Evolutionary conservation across 192 early-diverging fungal genomes (phyloP), one percentile per base, ranked within the genome.

Genomic region (Gryganskiella cystojenkinii): DNA sequence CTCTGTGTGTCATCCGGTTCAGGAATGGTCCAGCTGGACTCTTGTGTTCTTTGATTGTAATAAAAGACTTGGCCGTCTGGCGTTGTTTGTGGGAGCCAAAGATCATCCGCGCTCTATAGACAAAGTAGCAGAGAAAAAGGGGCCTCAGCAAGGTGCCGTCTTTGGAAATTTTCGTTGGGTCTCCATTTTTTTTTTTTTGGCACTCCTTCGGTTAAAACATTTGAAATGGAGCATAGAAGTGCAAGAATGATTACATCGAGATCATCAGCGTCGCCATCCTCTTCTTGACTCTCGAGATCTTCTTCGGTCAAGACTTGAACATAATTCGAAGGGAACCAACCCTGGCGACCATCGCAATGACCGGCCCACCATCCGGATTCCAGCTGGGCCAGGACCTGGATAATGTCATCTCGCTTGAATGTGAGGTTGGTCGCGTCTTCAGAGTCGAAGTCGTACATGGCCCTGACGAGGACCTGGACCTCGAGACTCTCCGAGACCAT

Each of bases 321-420:
- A 72, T 90, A 92, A 80, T 92, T 92, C 24, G 89, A 90, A 4
- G 92, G 92, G 71, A 93, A 93, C 89, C 92, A 88, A 31, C 95
- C 95, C 55, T 92, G 85, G 53, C 85, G 75, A 34, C 82, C 88
- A 44, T 79, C 82, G 74, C 85, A 88, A 43, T 89, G 68, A 14
- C 95, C 95, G 67, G 93, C 92, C 95, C 95, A 96, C 95, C 95
- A 96, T 7, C 94, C 95, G 0, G 90, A 90, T 56, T 91, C 88
- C 14, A 94, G 88, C 68, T 90, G 90, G 7, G 88, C 89, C 22
- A 94, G 82, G 22, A 96, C 95, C 59, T 92, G 89, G 70, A 96
- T 92, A 40, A 92, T 67, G 57, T 96, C 92, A 61, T 91, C 93
- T 58, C 84, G 79, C 35, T 84, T 86, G 75, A 96, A 94, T 8